Evolutionary conservation across 1,284 basidiomycete species (phyloP).

Genomic region (Quambalaria eucalypti): DNA sequence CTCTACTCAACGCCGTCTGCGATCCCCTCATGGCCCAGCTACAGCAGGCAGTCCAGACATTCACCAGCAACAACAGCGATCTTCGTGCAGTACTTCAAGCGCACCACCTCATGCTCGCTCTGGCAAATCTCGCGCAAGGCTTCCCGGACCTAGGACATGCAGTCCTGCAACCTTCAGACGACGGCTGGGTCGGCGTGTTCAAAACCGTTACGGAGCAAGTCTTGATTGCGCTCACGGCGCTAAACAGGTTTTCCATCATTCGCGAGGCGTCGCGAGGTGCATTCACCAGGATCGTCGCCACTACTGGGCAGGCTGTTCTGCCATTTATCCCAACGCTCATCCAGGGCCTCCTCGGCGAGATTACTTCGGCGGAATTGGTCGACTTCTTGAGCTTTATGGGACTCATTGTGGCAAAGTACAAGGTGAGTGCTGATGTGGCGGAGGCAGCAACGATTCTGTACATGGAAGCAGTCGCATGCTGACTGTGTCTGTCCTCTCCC

Average conservation of each 20-base stretch:
- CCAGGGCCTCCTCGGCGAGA: constrained; percentile 75
- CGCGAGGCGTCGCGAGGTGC: constrained; percentile 76
- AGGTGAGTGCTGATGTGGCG: no score
- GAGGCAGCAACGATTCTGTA: no score
- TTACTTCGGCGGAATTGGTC: constrained; percentile 81
- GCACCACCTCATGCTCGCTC: constrained; percentile 91
- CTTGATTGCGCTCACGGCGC: constrained; percentile 72
- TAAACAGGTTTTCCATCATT: constrained; percentile 78
- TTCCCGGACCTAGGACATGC: constrained; percentile 67
- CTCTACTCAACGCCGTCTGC: constrained; percentile 60
- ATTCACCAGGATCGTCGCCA: constrained; percentile 84
- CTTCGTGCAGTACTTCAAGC: constrained; percentile 70
- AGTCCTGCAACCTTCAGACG: constrained; percentile 59
- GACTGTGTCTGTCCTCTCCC: constrained; percentile 5
- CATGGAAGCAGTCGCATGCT: neutral
- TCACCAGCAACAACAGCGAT: constrained; percentile 50
- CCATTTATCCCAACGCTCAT: constrained; percentile 74
- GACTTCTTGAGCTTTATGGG: constrained; percentile 94
- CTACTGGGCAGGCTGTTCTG: constrained; percentile 68
- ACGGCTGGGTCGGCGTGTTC: constrained; percentile 56
- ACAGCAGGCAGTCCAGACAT: constrained; percentile 58
- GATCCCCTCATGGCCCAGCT: constrained; percentile 73
- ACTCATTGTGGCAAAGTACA: constrained; percentile 80
- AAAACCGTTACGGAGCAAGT: constrained; percentile 80
- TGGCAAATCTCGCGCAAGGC: constrained; percentile 90